These are phyloP conservation scores for Plantago coronopus DNA, from an alignment of 305 asterid genomes.

Conservation along the genomic window DNA sequence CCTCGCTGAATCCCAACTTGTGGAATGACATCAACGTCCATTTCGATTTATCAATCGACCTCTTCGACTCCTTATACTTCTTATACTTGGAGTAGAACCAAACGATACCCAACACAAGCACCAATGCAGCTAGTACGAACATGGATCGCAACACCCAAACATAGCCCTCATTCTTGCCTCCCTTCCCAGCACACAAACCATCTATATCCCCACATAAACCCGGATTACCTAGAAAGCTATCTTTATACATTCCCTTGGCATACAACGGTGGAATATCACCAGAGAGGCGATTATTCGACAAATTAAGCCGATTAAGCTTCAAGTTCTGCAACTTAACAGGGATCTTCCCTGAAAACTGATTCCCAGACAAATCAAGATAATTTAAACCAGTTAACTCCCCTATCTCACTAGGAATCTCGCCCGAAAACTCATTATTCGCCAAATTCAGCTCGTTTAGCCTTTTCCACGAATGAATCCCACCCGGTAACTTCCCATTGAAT, in stretches of 20 bases:
- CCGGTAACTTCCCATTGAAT: constrained; percentile 65
- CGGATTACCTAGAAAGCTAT: constrained; percentile 76
- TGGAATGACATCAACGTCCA: constrained; percentile 97
- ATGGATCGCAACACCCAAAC: constrained; percentile 63
- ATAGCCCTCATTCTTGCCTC: constrained; percentile 36
- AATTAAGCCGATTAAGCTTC: constrained; percentile 79
- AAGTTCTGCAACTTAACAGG: constrained; percentile 70
- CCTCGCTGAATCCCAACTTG: constrained; percentile 75
- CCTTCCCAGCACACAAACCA: constrained; percentile 59
- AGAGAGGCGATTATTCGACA: constrained; percentile 71
- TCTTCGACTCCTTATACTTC: constrained; percentile 43
- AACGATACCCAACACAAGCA: constrained; percentile 49
- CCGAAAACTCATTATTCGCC: constrained; percentile 69
- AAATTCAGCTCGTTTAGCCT: constrained; percentile 78
- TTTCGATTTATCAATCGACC: constrained; percentile 59
- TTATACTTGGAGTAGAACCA: constrained; percentile 69
- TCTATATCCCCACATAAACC: constrained; percentile 80
- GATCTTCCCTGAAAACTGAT: constrained; percentile 61
- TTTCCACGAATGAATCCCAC: constrained; percentile 60
- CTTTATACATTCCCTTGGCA: constrained; percentile 67
- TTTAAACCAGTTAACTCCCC: constrained; percentile 73
- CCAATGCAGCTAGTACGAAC: constrained; percentile 56
- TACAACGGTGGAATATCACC: constrained; percentile 75
- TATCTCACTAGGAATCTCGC: constrained; percentile 70
- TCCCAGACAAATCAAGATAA: constrained; percentile 87